A percentile compares a stretch with the other conserved stretches of the same genome.
phyloP scores from a whole-genome alignment of 306 rosid species.

The Inga oerstediana region DNA sequence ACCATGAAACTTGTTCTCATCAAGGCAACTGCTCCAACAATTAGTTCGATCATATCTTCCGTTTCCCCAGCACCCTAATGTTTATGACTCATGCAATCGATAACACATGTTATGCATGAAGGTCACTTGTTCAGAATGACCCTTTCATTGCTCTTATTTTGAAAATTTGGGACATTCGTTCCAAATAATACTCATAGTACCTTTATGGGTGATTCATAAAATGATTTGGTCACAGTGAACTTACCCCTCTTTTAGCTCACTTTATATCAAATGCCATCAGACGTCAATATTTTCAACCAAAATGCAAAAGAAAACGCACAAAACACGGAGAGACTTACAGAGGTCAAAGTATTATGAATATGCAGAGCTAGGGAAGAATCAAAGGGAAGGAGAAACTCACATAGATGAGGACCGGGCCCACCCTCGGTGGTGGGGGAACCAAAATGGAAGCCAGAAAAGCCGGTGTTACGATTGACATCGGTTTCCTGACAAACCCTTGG shows the following conservation, averaged over 20 bases:
- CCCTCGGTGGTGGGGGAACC: conserved; percentile 76
- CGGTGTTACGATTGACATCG: conserved; percentile 59
- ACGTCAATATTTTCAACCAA: too few relatives aligned
- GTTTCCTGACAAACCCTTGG: conserved; percentile 82
- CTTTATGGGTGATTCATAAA: too few relatives aligned
- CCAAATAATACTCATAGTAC: too few relatives aligned
- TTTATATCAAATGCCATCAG: too few relatives aligned
- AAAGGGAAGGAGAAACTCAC: conserved; percentile 42
- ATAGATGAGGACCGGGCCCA: conserved; percentile 88
- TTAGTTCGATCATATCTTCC: neutral
- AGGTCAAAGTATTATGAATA: neutral
- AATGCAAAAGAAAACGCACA: too few relatives aligned
- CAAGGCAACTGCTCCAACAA: neutral
- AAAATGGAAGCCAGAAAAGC: conserved; percentile 72
- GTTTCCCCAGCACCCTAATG: neutral
- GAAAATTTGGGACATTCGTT: too few relatives aligned
- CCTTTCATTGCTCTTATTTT: neutral
- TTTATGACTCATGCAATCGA: neutral
- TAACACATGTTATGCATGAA: too few relatives aligned
- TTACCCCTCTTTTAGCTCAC: too few relatives aligned
- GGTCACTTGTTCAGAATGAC: neutral
- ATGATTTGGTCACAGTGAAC: too few relatives aligned
- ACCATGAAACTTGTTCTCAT: neutral
- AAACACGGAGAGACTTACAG: neutral
- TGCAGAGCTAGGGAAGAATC: neutral